Base-by-base conservation (phyloP, 2,329 filamentous ascomycete species). In the Sporothrix brasiliensis region DNA sequence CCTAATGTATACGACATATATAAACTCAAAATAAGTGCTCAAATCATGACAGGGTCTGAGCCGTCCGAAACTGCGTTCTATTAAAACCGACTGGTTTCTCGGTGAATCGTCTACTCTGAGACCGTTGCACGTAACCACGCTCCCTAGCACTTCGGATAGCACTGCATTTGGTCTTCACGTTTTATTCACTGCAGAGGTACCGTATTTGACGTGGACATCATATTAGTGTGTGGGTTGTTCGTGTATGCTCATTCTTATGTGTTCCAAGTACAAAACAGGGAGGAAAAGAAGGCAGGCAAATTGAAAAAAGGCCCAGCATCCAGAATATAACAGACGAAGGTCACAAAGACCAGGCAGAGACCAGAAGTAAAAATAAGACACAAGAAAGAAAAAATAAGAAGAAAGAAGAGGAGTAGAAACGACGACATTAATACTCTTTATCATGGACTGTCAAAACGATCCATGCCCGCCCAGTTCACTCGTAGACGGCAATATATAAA, bases 401-500 rank as follows among this genome's bases (percentile, higher is more conserved):
- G 9, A 67, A 13, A 41, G 54, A 53, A 53, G 53, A 41, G 13
- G 27, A n/a, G 41, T 47, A 16, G 27, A 9, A 47, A 21, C 47
- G 27, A 4, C 60, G 27, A 4, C 60, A 50, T 65, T 65, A 50
- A 34, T 50, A 65, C 24, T 50, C 30, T 65, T 44, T 65, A 65
- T 49, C 50, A 34, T 50, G 60, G 60, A 50, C 13, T 49, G 44
- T 50, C 60, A 34, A 47, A 61, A 65, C 60, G 44, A 27, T 39
- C 63, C 63, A 39, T 34, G 47, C 19, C 49, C 63, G 63, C 21
- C 63, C 11, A 39, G 63, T 39, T 47, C 63, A 53, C 63, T 24
- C 27, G 56, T 27, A 47, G 67, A 27, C 67, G 49, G 44, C 67
- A 53, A n/a, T 16, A 53, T 50, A 61, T 52, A 56, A 11, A 60